Conservation (phyloP, 2,329 filamentous ascomycete species). For the Aspergillus phoenicis region DNA sequence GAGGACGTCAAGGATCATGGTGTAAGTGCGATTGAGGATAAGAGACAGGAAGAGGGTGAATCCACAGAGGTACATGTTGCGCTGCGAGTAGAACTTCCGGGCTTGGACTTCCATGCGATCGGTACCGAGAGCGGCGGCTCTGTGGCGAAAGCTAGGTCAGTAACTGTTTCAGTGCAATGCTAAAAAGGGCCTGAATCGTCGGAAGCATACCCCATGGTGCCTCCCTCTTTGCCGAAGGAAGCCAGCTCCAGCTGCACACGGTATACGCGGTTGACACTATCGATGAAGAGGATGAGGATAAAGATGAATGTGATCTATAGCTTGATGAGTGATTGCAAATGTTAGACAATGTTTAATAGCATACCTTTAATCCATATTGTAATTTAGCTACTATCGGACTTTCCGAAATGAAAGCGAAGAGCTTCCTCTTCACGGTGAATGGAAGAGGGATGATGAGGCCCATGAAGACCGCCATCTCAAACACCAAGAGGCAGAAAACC, state of each 20-base stretch:
- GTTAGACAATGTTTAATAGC: conserved; percentile 7
- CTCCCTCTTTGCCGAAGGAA: conserved; percentile 66
- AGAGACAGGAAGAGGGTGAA: conserved; percentile 98
- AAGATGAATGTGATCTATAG: conserved; percentile 92
- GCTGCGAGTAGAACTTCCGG: conserved; percentile 99
- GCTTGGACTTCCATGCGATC: conserved; percentile 98
- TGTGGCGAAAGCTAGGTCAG: conserved; percentile 29
- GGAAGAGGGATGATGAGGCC: conserved; percentile 74
- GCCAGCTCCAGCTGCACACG: conserved; percentile 89
- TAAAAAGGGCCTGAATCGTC: not conserved
- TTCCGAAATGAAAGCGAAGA: conserved; percentile 96
- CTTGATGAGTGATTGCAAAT: conserved; percentile 1
- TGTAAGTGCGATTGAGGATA: conserved; percentile 97
- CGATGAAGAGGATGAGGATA: conserved; percentile 95
- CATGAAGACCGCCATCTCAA: conserved; percentile 55
- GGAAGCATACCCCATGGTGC: conserved; percentile 53
- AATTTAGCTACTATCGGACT: conserved; percentile 83
- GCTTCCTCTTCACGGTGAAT: conserved; percentile 78
- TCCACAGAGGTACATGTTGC: conserved; percentile 99
- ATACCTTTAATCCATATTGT: conserved; percentile 91
- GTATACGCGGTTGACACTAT: conserved; percentile 95
- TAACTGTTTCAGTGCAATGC: not conserved
- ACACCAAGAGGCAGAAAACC: conserved; percentile 53
- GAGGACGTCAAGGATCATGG: conserved; percentile 91
- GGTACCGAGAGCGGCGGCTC: conserved; percentile 76